phyloP scores from a whole-genome alignment of 2,329 filamentous ascomycete species.

The Stenocarpella maydis region DNA sequence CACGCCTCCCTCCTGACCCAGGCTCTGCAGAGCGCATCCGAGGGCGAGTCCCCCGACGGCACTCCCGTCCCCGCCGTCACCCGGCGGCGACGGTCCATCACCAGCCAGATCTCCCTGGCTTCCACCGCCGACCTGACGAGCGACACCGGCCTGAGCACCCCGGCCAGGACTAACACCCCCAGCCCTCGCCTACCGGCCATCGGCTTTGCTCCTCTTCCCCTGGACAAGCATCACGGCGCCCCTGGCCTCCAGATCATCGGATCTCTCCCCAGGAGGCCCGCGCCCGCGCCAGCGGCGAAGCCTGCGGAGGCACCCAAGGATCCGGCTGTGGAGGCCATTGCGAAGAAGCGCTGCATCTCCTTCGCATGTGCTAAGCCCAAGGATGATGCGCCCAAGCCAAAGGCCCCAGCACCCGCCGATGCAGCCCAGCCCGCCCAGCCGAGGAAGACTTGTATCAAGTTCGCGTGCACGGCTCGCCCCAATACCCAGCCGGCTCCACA shows the following conservation, averaged over 20 bases:
- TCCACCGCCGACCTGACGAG: conserved; percentile 95
- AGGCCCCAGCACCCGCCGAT: conserved; percentile 40
- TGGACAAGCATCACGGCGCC: conserved; percentile 28
- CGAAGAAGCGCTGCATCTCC: conserved; percentile 88
- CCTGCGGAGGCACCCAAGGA: conserved; percentile 52
- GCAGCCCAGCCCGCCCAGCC: conserved; percentile 39
- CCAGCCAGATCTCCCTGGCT: conserved; percentile 80
- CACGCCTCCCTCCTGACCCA: conserved; percentile 87
- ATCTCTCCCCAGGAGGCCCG: conserved; percentile 25
- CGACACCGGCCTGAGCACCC: conserved; percentile 89
- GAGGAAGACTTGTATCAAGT: conserved; percentile 74
- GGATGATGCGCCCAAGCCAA: conserved; percentile 51
- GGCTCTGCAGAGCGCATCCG: conserved; percentile 75
- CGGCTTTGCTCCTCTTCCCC: conserved; percentile 51
- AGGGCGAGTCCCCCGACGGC: conserved; percentile 58
- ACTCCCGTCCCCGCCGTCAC: conserved; percentile 47
- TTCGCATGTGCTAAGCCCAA: conserved; percentile 82
- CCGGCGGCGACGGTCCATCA: conserved; percentile 69
- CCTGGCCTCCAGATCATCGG: conserved; percentile 32
- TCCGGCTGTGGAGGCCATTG: conserved; percentile 67
- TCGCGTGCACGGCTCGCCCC: conserved; percentile 72
- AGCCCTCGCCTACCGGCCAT: conserved; percentile 81
- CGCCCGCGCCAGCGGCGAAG: conserved; percentile 26
- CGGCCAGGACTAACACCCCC: conserved; percentile 84
- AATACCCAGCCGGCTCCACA: conserved; percentile 42